phyloP scores from a whole-genome alignment of 805 yeast genomes.

The Lipomyces orientalis region DNA sequence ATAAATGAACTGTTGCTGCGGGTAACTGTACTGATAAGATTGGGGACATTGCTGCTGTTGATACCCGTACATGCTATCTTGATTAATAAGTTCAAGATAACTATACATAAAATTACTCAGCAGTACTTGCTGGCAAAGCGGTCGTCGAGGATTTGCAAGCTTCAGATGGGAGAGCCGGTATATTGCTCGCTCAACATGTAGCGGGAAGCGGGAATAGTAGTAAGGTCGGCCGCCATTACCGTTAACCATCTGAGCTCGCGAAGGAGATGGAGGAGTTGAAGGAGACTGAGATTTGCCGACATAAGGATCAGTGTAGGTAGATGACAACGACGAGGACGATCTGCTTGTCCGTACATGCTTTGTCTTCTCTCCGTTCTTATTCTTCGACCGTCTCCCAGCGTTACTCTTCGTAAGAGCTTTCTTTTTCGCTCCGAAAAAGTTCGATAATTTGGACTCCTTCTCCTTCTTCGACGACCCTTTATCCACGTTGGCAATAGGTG shows the following conservation, averaged over 20 bases:
- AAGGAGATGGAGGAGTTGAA: slow-evolving; percentile 16
- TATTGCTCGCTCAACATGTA: slow-evolving; percentile 95
- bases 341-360: slow-evolving; percentile 13
- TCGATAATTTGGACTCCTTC: slow-evolving; percentile 26
- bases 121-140: slow-evolving; percentile 88
- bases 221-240: slow-evolving; percentile 13
- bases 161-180: slow-evolving; percentile 91
- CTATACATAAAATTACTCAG: slow-evolving; percentile 97
- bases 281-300: slow-evolving; percentile 11
- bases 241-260: neutral
- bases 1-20: slow-evolving; percentile 16
- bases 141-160: slow-evolving; percentile 90
- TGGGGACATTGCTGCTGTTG: slow-evolving; percentile 28
- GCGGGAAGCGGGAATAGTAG: slow-evolving; percentile 67
- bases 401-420: slow-evolving; percentile 12
- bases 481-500: neutral
- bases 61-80: slow-evolving; percentile 48
- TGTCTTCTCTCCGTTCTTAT: neutral
- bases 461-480: neutral
- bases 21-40: slow-evolving; percentile 26
- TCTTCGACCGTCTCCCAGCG: neutral
- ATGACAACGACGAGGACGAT: slow-evolving; percentile 26
- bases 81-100: slow-evolving; percentile 91
- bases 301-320: slow-evolving; percentile 19
- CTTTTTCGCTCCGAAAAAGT: slow-evolving; percentile 26